Evolutionary conservation across 2,329 filamentous ascomycete genomes (phyloP), one percentile per base, ranked within the genome.

Genomic region (Fusarium caatingaense): DNA sequence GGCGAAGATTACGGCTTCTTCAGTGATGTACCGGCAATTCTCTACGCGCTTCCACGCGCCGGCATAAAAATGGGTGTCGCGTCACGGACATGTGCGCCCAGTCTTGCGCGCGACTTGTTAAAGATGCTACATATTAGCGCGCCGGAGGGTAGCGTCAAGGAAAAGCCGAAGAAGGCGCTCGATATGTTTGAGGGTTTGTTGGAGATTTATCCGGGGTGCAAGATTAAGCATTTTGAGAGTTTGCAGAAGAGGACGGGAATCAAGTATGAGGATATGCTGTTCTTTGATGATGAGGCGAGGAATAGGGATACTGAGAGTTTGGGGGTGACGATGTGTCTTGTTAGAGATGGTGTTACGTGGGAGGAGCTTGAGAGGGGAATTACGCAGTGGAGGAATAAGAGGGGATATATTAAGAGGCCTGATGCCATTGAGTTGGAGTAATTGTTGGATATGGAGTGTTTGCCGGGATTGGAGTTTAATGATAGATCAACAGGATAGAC

Each of bases 211-310:
- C 94, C 94, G 0, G 89, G 89, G 2, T 91, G 85, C 77, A 98
- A 98, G 85, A 91, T 91, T n/a, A 87, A 88, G 67, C 95, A 98
- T 80, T 97, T 98, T 74, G 86, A 90, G 75, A 84, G 87, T 8
- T 83, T 98, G 72, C 87, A 91, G 12, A 87, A 90, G 77, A 85
- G 88, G 59, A 94, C 91, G 16, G 89, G 89, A 2, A 79, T 98
- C 5, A 82, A 83, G 8, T 97, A 89, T 76, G 87, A 91, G 69
- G 93, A 98, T 49, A 97, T 98, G 91, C 79, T 98, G 34, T 98
- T 98, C 80, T 98, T 98, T 72, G 95, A 98, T 74, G 95, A 98
- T 74, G 95, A 98, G 86, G 85, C 86, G 55, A 83, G 95, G 65
- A 98, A 98, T 77, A 85, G 88, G 61, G 94, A 98, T 77, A 95